These are phyloP conservation scores for Neurospora sp. DNA, from an alignment of 495 filamentous ascomycete species.

Conservation along the genomic window DNA sequence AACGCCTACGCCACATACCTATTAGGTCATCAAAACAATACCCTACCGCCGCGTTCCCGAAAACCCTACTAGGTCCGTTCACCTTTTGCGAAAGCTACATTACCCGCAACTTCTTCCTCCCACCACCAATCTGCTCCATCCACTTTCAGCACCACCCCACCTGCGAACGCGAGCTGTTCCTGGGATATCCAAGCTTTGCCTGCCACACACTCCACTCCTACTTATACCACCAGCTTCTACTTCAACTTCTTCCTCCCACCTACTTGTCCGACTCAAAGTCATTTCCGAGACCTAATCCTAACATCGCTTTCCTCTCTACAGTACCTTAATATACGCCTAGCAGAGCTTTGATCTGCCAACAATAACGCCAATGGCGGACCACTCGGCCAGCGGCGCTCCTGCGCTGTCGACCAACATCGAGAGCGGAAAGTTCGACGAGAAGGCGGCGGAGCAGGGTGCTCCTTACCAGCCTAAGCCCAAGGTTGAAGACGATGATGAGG, in stretches of 20 bases:
- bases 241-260: not conserved
- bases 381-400: slow-evolving; percentile 34
- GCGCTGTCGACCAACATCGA: slow-evolving; percentile 46
- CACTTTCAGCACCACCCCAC: not conserved
- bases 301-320: not conserved
- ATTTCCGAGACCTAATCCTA: not conserved
- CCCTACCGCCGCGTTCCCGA: slow-evolving; percentile 11
- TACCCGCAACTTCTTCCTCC: slow-evolving; percentile 1
- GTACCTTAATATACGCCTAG: slow-evolving; percentile 10
- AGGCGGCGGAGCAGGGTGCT: slow-evolving; percentile 25
- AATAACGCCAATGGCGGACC: slow-evolving; percentile 37
- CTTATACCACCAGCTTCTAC: not conserved
- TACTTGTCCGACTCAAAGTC: not conserved
- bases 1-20: slow-evolving; percentile 15
- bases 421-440: slow-evolving; percentile 48
- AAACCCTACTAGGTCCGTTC: slow-evolving; percentile 7
- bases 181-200: not conserved
- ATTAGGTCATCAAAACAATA: slow-evolving; percentile 25
- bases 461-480: slow-evolving; percentile 21
- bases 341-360: slow-evolving; percentile 27
- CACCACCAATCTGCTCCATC: not conserved
- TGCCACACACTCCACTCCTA: not conserved
- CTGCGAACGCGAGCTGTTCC: not conserved
- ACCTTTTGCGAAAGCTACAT: slow-evolving; percentile 2
- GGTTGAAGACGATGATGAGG: slow-evolving; percentile 47